Evolutionary conservation across 2,329 filamentous ascomycete genomes (phyloP).

Genomic region (Colletotrichum chlorophyti): DNA sequence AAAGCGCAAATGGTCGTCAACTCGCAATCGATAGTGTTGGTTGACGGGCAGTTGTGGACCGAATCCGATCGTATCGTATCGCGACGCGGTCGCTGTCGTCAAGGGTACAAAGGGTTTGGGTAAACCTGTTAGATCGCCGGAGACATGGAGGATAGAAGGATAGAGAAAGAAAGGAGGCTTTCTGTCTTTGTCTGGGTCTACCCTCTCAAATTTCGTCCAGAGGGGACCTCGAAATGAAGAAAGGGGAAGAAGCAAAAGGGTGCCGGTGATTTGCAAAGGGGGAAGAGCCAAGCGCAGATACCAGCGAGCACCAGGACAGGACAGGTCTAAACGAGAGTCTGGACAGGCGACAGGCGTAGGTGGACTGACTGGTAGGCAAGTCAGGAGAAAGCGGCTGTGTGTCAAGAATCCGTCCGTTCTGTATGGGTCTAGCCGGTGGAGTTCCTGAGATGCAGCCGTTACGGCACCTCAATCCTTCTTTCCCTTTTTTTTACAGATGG

Average conservation of each 20-base stretch:
- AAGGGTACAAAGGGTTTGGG: constrained; percentile 10
- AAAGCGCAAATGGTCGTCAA: constrained; percentile 17
- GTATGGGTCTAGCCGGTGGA: constrained; percentile 27
- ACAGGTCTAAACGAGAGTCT: too few relatives aligned
- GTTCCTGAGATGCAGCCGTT: constrained; percentile 20
- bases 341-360: too few relatives aligned
- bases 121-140: constrained; percentile 23
- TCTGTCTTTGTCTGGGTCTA: constrained; percentile 16
- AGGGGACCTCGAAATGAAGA: constrained; percentile 20
- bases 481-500: too few relatives aligned
- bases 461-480: too few relatives aligned
- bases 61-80: constrained; percentile 5
- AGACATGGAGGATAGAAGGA: constrained; percentile 20
- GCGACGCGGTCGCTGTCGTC: constrained; percentile 15
- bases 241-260: constrained; percentile 3
- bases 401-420: constrained; percentile 30
- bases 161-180: constrained; percentile 14
- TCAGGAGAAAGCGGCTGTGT: constrained; percentile 28
- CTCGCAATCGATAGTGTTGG: constrained; percentile 1
- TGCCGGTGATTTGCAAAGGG: constrained; percentile 23
- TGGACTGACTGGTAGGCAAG: too few relatives aligned
- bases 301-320: constrained; percentile 20
- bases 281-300: constrained; percentile 21
- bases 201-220: constrained; percentile 26
- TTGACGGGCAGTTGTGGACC: constrained; percentile 17